Conservation (phyloP, 805 yeast species). For the Komagataella mondaviorum region DNA sequence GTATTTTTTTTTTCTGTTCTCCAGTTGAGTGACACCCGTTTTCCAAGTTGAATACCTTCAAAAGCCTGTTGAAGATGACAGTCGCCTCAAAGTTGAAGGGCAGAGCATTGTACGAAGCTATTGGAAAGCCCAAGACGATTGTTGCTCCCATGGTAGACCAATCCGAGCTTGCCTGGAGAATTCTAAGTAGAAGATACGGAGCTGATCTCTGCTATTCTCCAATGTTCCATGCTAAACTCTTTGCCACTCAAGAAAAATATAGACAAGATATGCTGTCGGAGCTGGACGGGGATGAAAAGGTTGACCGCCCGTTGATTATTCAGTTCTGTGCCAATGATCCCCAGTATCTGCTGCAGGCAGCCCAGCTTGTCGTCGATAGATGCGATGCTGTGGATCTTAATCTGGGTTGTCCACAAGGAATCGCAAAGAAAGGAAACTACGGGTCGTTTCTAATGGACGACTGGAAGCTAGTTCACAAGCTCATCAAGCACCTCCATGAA, state of each 20-base stretch:
- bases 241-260: conserved; percentile 76
- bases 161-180: conserved; percentile 91
- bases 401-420: conserved; percentile 97
- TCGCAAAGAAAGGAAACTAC: conserved; percentile 87
- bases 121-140: conserved; percentile 69
- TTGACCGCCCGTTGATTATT: conserved; percentile 80
- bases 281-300: conserved; percentile 53
- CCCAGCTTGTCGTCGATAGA: conserved; percentile 59
- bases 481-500: conserved; percentile 62
- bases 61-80: background rate
- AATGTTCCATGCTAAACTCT: conserved; percentile 87
- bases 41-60: conserved; percentile 1
- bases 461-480: conserved; percentile 67
- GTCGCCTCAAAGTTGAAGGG: conserved; percentile 26
- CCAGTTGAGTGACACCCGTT: background rate
- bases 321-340: conserved; percentile 98
- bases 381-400: conserved; percentile 96
- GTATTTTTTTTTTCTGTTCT: too few species aligned
- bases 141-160: conserved; percentile 99
- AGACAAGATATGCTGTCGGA: conserved; percentile 60
- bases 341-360: conserved; percentile 69
- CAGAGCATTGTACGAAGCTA: conserved; percentile 49
- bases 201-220: conserved; percentile 94
- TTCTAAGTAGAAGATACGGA: conserved; percentile 75
- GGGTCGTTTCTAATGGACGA: conserved; percentile 97